Percentiles rank a stretch among this genome's conserved stretches.
Evolutionary conservation across 257 asterid genomes (phyloP).

Genomic region (Scutellaria minor): DNA sequence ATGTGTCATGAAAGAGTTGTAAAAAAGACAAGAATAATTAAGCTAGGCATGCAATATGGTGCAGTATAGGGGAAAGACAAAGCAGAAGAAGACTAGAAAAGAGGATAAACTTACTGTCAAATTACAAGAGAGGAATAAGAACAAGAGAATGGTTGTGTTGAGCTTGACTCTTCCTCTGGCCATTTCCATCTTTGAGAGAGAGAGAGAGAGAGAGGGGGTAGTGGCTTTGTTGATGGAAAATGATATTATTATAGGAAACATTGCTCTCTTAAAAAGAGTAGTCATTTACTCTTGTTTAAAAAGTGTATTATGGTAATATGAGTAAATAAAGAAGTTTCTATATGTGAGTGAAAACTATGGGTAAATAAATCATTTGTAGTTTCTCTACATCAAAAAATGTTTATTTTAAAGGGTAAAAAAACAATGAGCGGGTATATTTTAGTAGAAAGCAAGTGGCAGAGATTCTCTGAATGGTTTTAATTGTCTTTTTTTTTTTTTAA

Average conservation of each 20-base stretch:
- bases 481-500: too few relatives aligned
- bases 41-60: not conserved
- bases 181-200: constrained; percentile 53
- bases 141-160: constrained; percentile 42
- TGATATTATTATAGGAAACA: constrained; percentile 50
- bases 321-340: too few relatives aligned
- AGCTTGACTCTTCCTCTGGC: constrained; percentile 55
- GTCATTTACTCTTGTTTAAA: too few relatives aligned
- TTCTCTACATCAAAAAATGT: too few relatives aligned
- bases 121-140: constrained; percentile 47
- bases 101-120: constrained; percentile 45
- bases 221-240: constrained; percentile 37
- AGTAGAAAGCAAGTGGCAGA: constrained; percentile 36
- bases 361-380: too few relatives aligned
- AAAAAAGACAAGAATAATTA: constrained; percentile 35
- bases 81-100: constrained; percentile 24
- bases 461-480: constrained; percentile 32
- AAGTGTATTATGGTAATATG: too few relatives aligned
- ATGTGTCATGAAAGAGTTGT: constrained; percentile 23
- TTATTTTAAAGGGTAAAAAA: not conserved
- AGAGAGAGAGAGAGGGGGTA: not conserved
- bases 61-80: constrained; percentile 33
- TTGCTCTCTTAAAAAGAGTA: too few relatives aligned
- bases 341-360: too few relatives aligned
- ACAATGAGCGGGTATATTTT: too few relatives aligned